A percentile compares a stretch with the other conserved stretches of the same genome.
Conservation (phyloP, 2,329 filamentous ascomycete species). For the Phaeoacremonium minimum region DNA sequence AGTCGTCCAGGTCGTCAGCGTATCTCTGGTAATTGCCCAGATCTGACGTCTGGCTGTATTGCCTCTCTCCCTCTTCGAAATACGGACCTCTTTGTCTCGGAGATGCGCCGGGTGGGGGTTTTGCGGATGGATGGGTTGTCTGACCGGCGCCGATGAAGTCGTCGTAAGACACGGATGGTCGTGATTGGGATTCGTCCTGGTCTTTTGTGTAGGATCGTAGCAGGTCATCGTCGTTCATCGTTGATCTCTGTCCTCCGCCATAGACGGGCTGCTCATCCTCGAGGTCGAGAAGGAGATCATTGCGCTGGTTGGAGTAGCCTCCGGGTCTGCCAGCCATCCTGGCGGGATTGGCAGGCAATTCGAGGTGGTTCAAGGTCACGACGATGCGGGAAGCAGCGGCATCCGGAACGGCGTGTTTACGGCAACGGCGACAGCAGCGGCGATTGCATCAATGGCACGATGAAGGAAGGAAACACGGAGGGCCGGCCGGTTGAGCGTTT, state of each 20-base stretch:
- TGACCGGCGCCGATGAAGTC: slow-evolving; percentile 76
- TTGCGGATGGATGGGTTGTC: slow-evolving; percentile 41
- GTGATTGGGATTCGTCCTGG: slow-evolving; percentile 58
- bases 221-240: slow-evolving; percentile 78
- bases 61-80: slow-evolving; percentile 31
- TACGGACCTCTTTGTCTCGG: slow-evolving; percentile 35
- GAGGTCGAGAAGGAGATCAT: slow-evolving; percentile 70
- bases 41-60: slow-evolving; percentile 73
- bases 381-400: slow-evolving; percentile 21
- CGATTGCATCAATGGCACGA: too few relatives aligned
- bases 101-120: slow-evolving; percentile 26
- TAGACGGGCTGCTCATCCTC: slow-evolving; percentile 70
- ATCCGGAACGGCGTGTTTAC: slow-evolving; percentile 16
- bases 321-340: slow-evolving; percentile 60
- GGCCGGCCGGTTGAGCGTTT: too few relatives aligned
- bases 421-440: too few relatives aligned
- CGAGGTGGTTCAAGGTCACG: slow-evolving; percentile 15
- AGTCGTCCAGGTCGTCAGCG: slow-evolving; percentile 81
- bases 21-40: slow-evolving; percentile 88
- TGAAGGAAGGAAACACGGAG: too few relatives aligned
- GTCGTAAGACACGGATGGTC: slow-evolving; percentile 90
- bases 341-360: slow-evolving; percentile 23
- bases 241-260: slow-evolving; percentile 69
- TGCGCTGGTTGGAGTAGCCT: slow-evolving; percentile 40
- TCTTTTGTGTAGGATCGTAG: slow-evolving; percentile 71